phyloP scores from a whole-genome alignment of 495 filamentous ascomycete genomes.

The Filosporella fistucella region DNA sequence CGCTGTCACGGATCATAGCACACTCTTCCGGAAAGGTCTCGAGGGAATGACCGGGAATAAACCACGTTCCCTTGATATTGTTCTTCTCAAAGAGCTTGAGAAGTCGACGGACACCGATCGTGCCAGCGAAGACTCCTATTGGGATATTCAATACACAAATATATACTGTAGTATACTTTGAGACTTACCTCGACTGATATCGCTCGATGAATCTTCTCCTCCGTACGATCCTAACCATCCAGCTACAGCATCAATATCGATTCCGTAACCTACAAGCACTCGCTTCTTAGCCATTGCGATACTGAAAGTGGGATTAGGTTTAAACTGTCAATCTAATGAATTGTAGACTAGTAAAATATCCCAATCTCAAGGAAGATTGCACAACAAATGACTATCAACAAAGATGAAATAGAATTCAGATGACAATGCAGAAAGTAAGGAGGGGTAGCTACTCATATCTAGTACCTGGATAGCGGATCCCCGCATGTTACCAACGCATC shows the following conservation, averaged over 20 bases:
- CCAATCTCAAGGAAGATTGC: background rate
- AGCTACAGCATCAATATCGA: slow-evolving; percentile 67
- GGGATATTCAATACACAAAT: background rate
- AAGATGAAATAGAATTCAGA: too few relatives aligned
- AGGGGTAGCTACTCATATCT: slow-evolving; percentile 11
- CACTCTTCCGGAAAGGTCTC: slow-evolving; percentile 77
- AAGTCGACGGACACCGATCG: slow-evolving; percentile 64
- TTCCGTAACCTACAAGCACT: slow-evolving; percentile 48
- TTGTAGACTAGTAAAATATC: background rate
- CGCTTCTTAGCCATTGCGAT: slow-evolving; percentile 55
- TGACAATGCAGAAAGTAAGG: too few relatives aligned
- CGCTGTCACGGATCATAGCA: slow-evolving; percentile 65
- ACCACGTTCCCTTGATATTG: slow-evolving; percentile 79
- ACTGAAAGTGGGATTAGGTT: background rate
- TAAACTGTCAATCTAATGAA: background rate
- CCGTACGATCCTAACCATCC: slow-evolving; percentile 71
- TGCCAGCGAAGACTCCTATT: slow-evolving; percentile 66
- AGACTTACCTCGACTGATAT: slow-evolving; percentile 58
- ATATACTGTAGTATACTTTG: background rate
- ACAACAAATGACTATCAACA: too few relatives aligned
- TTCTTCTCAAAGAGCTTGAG: slow-evolving; percentile 75
- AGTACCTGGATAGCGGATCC: slow-evolving; percentile 4
- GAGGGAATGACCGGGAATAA: slow-evolving; percentile 76
- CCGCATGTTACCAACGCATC: slow-evolving; percentile 5
- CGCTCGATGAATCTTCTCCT: slow-evolving; percentile 64